Evolutionary conservation across 2,329 filamentous ascomycete genomes (phyloP), one percentile per base, ranked within the genome.

Genomic region (Xylariales sp.): DNA sequence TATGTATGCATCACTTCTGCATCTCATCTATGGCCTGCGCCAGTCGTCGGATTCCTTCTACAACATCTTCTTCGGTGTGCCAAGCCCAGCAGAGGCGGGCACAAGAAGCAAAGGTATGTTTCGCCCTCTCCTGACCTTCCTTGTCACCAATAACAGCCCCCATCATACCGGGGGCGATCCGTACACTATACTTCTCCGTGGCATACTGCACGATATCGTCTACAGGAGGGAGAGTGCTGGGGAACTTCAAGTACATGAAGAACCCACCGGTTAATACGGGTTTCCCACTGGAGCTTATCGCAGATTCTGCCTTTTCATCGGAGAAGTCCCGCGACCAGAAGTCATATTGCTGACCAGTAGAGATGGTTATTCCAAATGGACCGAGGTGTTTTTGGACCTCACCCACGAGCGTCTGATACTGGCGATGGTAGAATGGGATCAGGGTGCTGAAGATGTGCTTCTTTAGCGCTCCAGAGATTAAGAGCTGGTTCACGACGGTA

Each of bases 381-480:
- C 37, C 34, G 13, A 56, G 46, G 13, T 42, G 23, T 5, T 43
- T 40, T 21, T 41, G 21, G 17, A 56, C 47, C 18, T 48, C 42
- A 6, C n/a, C 31, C 23, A 53, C 49, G 33, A 55, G 33, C 11
- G 40, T 28, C 17, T 33, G 37, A 27, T 53, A 52, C 14, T 52
- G 40, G 13, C 55, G 50, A 3, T 68, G 65, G 52, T 81, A 83
- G 3, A 68, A 62, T 5, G 79, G 78, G 38, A 70, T 71, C 6
- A 85, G 57, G 2, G 66, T 62, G 4, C 69, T 48, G 7, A 54
- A 53, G 40, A 85, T 74, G 52, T 79, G 72, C 1, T 54, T 54
- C 40, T 79, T 69, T 4, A 85, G 61, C 18, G 65, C 60, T 5
- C 71, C 71, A 4, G 66, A 65, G 4, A 64, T 61, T 17, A 85